phyloP scores from a whole-genome alignment of 2,329 filamentous ascomycete genomes.

The Phyllachora maydis region DNA sequence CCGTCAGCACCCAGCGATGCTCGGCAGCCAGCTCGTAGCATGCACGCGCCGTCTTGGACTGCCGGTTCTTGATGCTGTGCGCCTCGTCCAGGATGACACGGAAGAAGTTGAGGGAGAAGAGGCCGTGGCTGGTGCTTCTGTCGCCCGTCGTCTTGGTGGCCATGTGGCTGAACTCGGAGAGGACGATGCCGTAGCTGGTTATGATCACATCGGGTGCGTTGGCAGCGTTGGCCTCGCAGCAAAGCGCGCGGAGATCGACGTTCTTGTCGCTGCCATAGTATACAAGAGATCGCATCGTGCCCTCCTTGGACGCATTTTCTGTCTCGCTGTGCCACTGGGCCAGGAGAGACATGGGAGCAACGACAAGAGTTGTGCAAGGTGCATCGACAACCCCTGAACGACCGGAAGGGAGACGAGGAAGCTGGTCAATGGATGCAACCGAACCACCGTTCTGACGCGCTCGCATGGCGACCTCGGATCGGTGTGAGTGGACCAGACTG shows the following conservation, averaged over 20 bases:
- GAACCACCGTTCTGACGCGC: constrained; percentile 11
- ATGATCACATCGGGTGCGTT: constrained; percentile 79
- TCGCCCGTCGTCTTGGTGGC: constrained; percentile 44
- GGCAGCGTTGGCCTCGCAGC: constrained; percentile 49
- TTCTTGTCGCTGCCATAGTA: constrained; percentile 86
- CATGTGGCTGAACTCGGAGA: constrained; percentile 74
- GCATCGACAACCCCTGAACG: constrained; percentile 37
- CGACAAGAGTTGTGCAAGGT: constrained; percentile 76
- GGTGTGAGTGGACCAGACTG: constrained; percentile 73
- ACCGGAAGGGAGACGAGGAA: constrained; percentile 38
- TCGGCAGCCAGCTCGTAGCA: constrained; percentile 76
- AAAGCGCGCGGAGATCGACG: constrained; percentile 57
- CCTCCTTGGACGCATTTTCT: constrained; percentile 69
- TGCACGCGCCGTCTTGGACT: constrained; percentile 84
- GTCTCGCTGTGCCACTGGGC: constrained; percentile 95
- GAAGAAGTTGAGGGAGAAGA: constrained; percentile 91
- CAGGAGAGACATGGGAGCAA: constrained; percentile 95
- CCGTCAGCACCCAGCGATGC: constrained; percentile 85
- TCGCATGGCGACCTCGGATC: constrained; percentile 28
- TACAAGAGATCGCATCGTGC: constrained; percentile 64
- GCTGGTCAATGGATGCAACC: constrained; percentile 28
- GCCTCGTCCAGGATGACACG: constrained; percentile 90
- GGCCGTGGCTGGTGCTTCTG: constrained; percentile 41
- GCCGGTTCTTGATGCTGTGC: constrained; percentile 76
- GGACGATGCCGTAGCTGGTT: constrained; percentile 79